Evolutionary conservation across 2,329 filamentous ascomycete species (phyloP), one percentile per base, ranked within the genome.

Genomic region (Tolypocladium ophioglossoides): DNA sequence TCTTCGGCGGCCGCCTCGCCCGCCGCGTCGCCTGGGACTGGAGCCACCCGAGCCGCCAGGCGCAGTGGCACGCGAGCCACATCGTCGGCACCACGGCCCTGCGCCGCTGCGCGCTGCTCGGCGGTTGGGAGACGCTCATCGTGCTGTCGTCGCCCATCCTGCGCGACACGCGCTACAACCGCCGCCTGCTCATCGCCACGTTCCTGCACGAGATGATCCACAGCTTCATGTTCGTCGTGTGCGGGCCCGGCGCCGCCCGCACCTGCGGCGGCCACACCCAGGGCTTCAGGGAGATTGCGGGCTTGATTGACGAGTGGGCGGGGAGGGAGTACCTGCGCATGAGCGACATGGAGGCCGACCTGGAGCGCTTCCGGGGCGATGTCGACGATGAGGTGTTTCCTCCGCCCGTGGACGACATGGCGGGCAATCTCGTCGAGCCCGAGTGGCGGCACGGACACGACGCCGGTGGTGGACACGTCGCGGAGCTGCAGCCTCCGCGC

Each of bases 161-260:
- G n/a, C 72, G 70, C 40, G 73, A 79, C 58, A 72, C 67, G 16
- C 73, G 71, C 50, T 86, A 82, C 65, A 83, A 82, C 63, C 70
- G 82, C 6, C 73, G 80, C 8, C 71, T 86, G 18, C 73, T 86
- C 53, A 83, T 86, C 50, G 81, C 79, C 8, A 83, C 83, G 0
- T 85, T 86, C 58, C 62, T 86, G 49, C 83, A 86, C 62, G 83
- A 86, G 67, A 76, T 85, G 60, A 82, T 86, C 50, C 83, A 86
- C 67, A 82, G 82, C 66, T 86, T 84, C 62, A 70, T 86, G 18
- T 86, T 86, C 59, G 77, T 86, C 54, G 73, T 70, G 52, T 84
- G 81, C 59, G 83, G 83, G 4, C 78, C 82, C 63, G 46, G 82
- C 82, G 0, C 70, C 76, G 38, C 68, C 73, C 27, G 71, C 2